phyloP scores from a whole-genome alignment of 768 basidiomycete genomes.

The Psilocybe sp. region DNA sequence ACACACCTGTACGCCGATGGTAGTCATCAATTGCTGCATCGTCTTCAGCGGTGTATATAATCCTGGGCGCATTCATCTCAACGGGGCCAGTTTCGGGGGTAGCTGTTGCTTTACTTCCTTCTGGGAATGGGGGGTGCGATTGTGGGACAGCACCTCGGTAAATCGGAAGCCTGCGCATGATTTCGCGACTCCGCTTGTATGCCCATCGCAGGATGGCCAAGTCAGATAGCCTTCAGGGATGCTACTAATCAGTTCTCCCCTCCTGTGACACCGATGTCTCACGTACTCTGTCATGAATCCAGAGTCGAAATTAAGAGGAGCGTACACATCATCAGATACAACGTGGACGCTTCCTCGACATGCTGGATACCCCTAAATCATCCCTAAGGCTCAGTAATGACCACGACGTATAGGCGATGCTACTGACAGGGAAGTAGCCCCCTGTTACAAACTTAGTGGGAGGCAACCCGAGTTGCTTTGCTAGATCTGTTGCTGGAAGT shows the following conservation, averaged over 20 bases:
- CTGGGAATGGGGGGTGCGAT: constrained; percentile 22
- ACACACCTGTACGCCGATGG: constrained; percentile 28
- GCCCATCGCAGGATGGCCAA: too few relatives aligned
- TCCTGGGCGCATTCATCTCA: constrained; percentile 24
- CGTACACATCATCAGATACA: neutral
- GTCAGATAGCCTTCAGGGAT: neutral
- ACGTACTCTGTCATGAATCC: constrained; percentile 16
- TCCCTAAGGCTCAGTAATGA: neutral
- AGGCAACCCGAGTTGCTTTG: neutral
- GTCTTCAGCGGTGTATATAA: constrained; percentile 32
- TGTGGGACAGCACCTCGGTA: neutral
- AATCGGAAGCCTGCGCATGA: too few relatives aligned
- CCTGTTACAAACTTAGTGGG: neutral
- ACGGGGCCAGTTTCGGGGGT: constrained; percentile 21
- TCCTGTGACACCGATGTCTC: constrained; percentile 46
- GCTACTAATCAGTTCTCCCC: constrained; percentile 10
- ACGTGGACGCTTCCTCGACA: neutral
- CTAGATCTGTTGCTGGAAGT: constrained; percentile 2
- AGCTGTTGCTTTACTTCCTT: constrained; percentile 24
- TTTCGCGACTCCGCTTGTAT: too few relatives aligned
- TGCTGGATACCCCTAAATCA: neutral
- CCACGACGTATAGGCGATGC: neutral
- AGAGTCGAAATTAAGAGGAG: neutral
- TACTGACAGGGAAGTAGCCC: too few relatives aligned
- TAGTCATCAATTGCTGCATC: constrained; percentile 29